Evolutionary conservation across 306 rosid genomes (phyloP), one percentile per base, ranked within the genome.

Genomic region (Glycine soja): DNA sequence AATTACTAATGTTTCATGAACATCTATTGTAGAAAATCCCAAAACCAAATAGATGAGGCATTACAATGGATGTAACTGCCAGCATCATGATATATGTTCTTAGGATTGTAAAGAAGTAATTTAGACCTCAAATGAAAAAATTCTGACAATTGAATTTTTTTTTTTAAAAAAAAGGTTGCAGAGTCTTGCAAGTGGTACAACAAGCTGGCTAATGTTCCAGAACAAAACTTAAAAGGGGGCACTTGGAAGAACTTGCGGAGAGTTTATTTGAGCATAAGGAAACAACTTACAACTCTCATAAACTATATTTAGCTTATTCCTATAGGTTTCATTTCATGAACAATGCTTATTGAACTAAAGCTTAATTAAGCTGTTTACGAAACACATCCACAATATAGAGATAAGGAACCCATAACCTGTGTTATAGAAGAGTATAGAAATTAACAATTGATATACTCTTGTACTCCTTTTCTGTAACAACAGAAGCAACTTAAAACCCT

Each of bases 331-430:
- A 24, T 24, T 24, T 24, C 30, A 24, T 24, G 30, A 24, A 24
- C 2, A 64, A 9, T 3, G 4, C 5, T 24, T 1, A 24, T 24
- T 24, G 30, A 24, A 24, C 30, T 24, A 0, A 24, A 1, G 30
- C 30, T 64, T n/a, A 36, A 12, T 34, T 64, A 36, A 64, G 70
- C 0, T 6, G 47, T n/a, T 34, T 64, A 13, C 10, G 0, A 63
- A 12, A 34, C 43, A 3, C 46, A 64, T 24, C 30, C 30, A 24
- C 30, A 2, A 24, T 24, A 24, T 24, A 52, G 51, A 34, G 65
- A n/a, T 45, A 72, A 66, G 80, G 70, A 83, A 34, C 24, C 64
- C 3, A 83, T 12, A 83, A 30, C 61, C 45, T 11, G 40, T 30
- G 10, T 16, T 14, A 8, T 19, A 74, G 40, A 65, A 42, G n/a